Evolutionary conservation across 352 stramenopile genomes (phyloP), one percentile per base, ranked within the genome.

Genomic region (Blastocystis sp.): DNA sequence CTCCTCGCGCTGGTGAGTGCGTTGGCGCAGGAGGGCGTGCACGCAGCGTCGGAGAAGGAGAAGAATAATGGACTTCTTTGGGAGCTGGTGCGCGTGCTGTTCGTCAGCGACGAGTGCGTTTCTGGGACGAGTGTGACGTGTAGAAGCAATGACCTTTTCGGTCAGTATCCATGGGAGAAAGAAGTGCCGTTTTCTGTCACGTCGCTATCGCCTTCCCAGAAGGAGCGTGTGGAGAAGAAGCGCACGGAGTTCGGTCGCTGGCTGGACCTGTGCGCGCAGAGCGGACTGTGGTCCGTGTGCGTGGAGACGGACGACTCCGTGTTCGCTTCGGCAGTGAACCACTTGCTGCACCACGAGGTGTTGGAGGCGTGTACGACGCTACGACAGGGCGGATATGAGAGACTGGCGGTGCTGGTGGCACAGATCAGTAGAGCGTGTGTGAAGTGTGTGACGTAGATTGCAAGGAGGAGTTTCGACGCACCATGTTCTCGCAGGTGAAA

Each of bases 391-490:
- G 31, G 55, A 45, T 85, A 67, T 21, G 74, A 85, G 12, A 50
- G 74, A 41, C 60, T 85, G 9, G 59, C 74, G 2, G 74, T 85
- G 10, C 74, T 69, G 41, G 74, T 69, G 24, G 74, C 74, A 1
- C 74, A 85, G 60, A 85, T 85, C 29, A 85, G 66, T 78, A 31
- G 1, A n/a, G 13, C 6, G 29, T 4, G n/a, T n/a, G 37, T 6
- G 24, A 33, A 3, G 24, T 33, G 16, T 55, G 41, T 19, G 61
- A 9, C 24, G 35, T 78, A 78, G 66, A 85, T 55, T 85, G 74
- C 45, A 69, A 29, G 31, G 16, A 66, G 31, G 74, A 85, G 24
- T 85, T 70, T 69, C 74, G 61, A 6, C 12, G 2, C 16, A 59
- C 60, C 2, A 85, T 85, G 74, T 29, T 3, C 4, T 59, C 3